A percentile compares a stretch with the other conserved stretches of the same genome.
Evolutionary conservation across 2,329 filamentous ascomycete species (phyloP).

Genomic region (Lachnellula subtilissima): DNA sequence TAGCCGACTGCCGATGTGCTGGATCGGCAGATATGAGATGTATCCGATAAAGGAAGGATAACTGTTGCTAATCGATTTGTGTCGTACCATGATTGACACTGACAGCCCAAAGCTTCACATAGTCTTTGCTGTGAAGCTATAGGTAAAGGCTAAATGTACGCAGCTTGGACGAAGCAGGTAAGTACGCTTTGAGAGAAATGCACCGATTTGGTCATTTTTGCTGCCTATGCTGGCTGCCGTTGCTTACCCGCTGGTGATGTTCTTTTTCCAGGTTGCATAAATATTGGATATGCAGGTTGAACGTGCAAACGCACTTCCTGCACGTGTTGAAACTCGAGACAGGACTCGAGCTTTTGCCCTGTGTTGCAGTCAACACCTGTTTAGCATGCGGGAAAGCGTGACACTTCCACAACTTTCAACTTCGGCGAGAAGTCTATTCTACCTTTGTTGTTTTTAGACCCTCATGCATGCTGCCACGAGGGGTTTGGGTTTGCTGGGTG

Average conservation of each 20-base stretch:
- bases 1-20: too few relatives aligned
- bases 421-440: neutral
- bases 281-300: constrained; percentile 9
- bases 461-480: neutral
- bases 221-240: neutral
- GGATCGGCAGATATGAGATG: too few relatives aligned
- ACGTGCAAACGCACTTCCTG: constrained; percentile 3
- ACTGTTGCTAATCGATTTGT: too few relatives aligned
- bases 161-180: too few relatives aligned
- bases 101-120: too few relatives aligned
- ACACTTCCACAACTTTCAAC: neutral
- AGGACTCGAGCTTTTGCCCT: constrained; percentile 4
- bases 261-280: constrained; percentile 4
- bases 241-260: constrained; percentile 1
- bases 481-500: neutral
- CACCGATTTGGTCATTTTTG: too few relatives aligned
- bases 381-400: neutral
- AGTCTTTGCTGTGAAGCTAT: too few relatives aligned
- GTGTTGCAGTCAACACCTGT: neutral
- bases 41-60: too few relatives aligned
- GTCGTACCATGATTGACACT: too few relatives aligned
- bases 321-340: constrained; percentile 13
- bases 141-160: too few relatives aligned
- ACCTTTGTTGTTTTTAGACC: neutral
- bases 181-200: too few relatives aligned